Evolutionary conservation across 2,329 filamentous ascomycete species (phyloP).

Genomic region (Exophiala spinifera): DNA sequence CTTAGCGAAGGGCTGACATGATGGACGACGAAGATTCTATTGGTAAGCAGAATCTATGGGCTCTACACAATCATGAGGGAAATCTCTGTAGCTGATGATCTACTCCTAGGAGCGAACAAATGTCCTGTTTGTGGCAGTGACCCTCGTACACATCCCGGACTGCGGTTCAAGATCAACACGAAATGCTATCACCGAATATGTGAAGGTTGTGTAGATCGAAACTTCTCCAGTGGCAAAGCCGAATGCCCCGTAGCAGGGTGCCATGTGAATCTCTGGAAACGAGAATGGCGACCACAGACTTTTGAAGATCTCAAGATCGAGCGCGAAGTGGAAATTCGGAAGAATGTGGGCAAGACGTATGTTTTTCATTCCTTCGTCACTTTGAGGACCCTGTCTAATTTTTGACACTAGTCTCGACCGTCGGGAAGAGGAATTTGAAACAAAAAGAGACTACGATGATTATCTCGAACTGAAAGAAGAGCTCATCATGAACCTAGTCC

Average conservation of each 20-base stretch:
- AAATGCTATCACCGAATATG: slow-evolving; percentile 99
- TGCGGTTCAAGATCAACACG: slow-evolving; percentile 94
- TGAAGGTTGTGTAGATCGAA: slow-evolving; percentile 87
- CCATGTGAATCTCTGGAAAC: slow-evolving; percentile 65
- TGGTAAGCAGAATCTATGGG: slow-evolving; percentile 3
- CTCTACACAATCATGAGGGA: background rate
- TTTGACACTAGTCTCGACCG: slow-evolving; percentile 72
- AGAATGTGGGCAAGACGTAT: slow-evolving; percentile 64
- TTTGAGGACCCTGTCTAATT: background rate
- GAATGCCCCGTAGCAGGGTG: slow-evolving; percentile 90
- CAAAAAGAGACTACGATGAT: slow-evolving; percentile 79
- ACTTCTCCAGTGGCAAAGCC: slow-evolving; percentile 87
- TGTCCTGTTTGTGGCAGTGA: slow-evolving; percentile 98
- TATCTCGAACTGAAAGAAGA: slow-evolving; percentile 92
- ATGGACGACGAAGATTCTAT: slow-evolving; percentile 22
- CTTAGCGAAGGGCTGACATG: slow-evolving; percentile 1
- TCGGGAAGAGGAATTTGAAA: slow-evolving; percentile 85
- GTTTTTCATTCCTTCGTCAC: background rate
- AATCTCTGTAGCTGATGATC: background rate
- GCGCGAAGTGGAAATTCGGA: slow-evolving; percentile 87
- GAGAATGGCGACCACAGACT: slow-evolving; percentile 77
- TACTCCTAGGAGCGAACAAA: slow-evolving; percentile 22
- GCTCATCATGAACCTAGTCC: slow-evolving; percentile 82
- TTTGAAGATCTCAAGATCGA: slow-evolving; percentile 87
- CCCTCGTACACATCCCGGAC: slow-evolving; percentile 89